Base-by-base conservation (phyloP, 2,329 filamentous ascomycete genomes). In the Penicillium sp. region DNA sequence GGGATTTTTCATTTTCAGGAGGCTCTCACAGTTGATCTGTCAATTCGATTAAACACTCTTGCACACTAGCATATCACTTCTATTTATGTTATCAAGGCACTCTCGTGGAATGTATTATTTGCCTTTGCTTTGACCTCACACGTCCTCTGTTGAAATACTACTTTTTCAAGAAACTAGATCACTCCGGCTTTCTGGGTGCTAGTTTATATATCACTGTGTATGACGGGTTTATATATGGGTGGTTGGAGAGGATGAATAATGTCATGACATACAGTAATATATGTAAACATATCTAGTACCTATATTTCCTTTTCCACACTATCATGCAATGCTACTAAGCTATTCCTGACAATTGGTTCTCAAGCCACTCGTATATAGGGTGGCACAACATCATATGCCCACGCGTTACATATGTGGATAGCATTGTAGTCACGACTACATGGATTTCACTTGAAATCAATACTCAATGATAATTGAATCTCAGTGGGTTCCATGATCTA, bases 21-120 rank as follows among this genome's bases (percentile, higher is more conserved):
- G 36, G 53, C 47, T 51, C 47, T 50, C 31, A 51, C 31, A 44
- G 47, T 55, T 40, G 45, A 47, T 57, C 29, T 53, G 29, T 57
- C 33, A 31, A 31, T 43, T 39, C 31, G 53, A 53, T 31, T 27
- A 43, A 40, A 36, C 23, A 31, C 19, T 48, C 47, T 29, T 34
- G 19, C 52, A 57, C 34, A 53, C 51, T 27, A 2, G n/a, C 19
- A 10, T 47, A 16, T 15, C 13, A 25, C 19, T n/a, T 25, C 8
- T 47, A 2, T 47, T 11, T 13, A 19, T 44, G 9, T 19, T 3
- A 13, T 15, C 2, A 7, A 29, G 8, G 29, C 16, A 31, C 4
- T 31, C 13, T 2, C 40, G 40, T 1, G 10, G 15, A 29, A 29
- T 29, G 41, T 44, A 29, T 11, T 21, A 45, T 45, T 15, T 2